phyloP scores from a whole-genome alignment of 257 asterid genomes.

The Coffea eugenioides region DNA sequence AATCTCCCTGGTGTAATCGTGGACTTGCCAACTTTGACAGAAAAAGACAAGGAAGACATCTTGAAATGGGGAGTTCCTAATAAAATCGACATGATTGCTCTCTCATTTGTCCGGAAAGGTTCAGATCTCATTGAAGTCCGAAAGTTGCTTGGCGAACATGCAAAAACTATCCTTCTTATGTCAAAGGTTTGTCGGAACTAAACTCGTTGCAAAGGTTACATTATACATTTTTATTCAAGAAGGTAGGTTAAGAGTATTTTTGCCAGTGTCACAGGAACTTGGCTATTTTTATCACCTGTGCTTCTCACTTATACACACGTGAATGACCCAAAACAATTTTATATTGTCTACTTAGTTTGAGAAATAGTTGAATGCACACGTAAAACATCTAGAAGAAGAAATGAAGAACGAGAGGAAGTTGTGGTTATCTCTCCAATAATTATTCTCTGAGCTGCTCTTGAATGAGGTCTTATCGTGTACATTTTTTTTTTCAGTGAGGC shows the following conservation, averaged over 20 bases:
- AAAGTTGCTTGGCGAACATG: constrained; percentile 35
- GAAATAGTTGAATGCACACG: background rate
- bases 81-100: constrained; percentile 37
- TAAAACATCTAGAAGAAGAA: background rate
- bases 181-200: constrained; percentile 28
- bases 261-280: too few relatives aligned
- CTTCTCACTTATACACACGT: background rate
- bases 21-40: constrained; percentile 40
- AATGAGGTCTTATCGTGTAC: background rate
- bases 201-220: too few relatives aligned
- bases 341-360: background rate
- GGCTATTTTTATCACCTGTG: background rate
- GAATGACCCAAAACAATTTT: background rate
- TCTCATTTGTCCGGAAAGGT: constrained; percentile 42
- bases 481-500: background rate
- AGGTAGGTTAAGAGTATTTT: too few relatives aligned
- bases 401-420: background rate
- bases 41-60: constrained; percentile 42
- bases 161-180: constrained; percentile 35
- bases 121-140: constrained; percentile 40
- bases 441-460: background rate
- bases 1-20: constrained; percentile 43
- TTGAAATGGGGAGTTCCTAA: constrained; percentile 46
- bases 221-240: too few relatives aligned
- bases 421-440: background rate